A percentile compares a stretch with the other conserved stretches of the same genome.
Evolutionary conservation across 306 rosid genomes (phyloP).

Genomic region (Prinsepia uniflora): DNA sequence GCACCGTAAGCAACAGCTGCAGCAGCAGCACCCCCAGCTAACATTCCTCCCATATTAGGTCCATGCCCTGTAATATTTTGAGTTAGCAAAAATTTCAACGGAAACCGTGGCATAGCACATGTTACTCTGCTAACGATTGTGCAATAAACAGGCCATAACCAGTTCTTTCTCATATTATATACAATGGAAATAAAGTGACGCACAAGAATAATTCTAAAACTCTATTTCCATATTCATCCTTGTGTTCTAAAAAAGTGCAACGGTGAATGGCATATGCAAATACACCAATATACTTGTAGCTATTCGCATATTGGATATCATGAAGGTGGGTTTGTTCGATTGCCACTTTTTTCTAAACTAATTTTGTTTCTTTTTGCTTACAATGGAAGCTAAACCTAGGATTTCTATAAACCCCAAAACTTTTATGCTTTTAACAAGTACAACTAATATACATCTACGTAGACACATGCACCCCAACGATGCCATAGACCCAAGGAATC

Average conservation of each 20-base stretch:
- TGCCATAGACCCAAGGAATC: too few species aligned
- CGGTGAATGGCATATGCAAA: not conserved
- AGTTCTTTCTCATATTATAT: too few species aligned
- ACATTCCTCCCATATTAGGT: constrained; percentile 40
- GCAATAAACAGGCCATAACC: too few species aligned
- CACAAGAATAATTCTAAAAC: not conserved
- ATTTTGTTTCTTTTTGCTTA: not conserved
- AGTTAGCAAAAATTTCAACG: not conserved
- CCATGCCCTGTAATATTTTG: constrained; percentile 39
- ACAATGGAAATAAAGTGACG: not conserved
- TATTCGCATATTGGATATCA: not conserved
- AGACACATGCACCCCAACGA: too few species aligned
- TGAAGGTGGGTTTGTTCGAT: not conserved
- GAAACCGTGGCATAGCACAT: not conserved
- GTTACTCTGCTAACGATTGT: too few species aligned
- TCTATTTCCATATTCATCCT: not conserved
- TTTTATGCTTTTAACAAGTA: too few species aligned
- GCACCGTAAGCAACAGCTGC: constrained; percentile 77
- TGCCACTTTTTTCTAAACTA: not conserved
- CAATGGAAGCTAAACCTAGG: not conserved
- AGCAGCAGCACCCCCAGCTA: constrained; percentile 84
- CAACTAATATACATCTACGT: too few species aligned
- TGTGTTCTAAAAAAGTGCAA: not conserved
- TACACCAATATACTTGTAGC: not conserved
- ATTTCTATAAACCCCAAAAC: too few species aligned